These are phyloP conservation scores for Microbotryomycetes sp. DNA, from an alignment of 1,284 basidiomycete species.

Conservation along the genomic window DNA sequence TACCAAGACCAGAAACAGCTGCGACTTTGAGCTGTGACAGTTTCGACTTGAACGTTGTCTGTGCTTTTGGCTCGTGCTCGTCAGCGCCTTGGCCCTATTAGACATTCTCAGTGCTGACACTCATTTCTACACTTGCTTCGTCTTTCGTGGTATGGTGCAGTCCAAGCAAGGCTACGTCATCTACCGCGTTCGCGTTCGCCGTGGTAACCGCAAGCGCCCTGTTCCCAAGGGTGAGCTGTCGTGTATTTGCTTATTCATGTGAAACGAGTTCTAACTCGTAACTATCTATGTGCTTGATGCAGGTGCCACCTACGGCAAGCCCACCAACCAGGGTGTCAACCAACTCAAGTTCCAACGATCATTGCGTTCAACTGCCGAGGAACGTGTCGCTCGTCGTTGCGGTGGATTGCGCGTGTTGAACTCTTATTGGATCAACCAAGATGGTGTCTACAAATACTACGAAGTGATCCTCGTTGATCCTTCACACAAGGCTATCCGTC, in stretches of 20 bases:
- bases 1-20: too few relatives aligned
- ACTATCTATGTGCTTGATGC: constrained; percentile 12
- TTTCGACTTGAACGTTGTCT: too few relatives aligned
- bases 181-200: constrained; percentile 95
- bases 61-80: too few relatives aligned
- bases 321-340: constrained; percentile 99
- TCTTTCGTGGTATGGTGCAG: constrained; percentile 31
- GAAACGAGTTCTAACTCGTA: not conserved
- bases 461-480: constrained; percentile 97
- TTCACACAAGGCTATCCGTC: constrained; percentile 62
- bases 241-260: not conserved
- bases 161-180: constrained; percentile 99
- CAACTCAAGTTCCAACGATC: constrained; percentile 98
- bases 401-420: constrained; percentile 80
- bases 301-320: constrained; percentile 98
- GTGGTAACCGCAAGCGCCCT: constrained; percentile 99
- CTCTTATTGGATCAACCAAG: constrained; percentile 99
- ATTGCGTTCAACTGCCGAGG: constrained; percentile 88
- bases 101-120: too few relatives aligned
- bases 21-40: too few relatives aligned
- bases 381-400: constrained; percentile 94
- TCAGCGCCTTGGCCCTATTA: too few relatives aligned
- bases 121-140: constrained; percentile 2
- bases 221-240: constrained; percentile 73
- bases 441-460: constrained; percentile 99